A percentile compares a stretch with the other conserved stretches of the same genome.
phyloP scores from a whole-genome alignment of 2,329 filamentous ascomycete genomes.

The Talaromyces albobiverticillius region DNA sequence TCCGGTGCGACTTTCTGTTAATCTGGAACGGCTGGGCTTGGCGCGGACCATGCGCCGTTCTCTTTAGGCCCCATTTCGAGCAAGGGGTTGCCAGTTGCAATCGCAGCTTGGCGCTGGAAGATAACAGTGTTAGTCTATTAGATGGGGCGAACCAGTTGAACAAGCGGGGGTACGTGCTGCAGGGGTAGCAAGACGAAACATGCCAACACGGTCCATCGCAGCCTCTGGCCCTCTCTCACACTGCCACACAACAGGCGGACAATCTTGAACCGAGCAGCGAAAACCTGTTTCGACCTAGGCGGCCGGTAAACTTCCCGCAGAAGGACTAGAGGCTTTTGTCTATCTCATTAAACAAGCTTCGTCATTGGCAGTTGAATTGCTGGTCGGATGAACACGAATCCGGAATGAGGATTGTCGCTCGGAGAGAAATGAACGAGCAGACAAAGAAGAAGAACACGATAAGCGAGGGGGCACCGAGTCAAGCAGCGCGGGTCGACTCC shows the following conservation, averaged over 20 bases:
- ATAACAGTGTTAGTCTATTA: not conserved
- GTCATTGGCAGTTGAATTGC: too few relatives aligned
- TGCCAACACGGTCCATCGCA: not conserved
- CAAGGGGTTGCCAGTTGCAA: not conserved
- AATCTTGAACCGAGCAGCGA: too few relatives aligned
- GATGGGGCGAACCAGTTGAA: not conserved
- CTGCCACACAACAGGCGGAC: too few relatives aligned
- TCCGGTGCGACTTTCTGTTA: not conserved
- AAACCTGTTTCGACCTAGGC: conserved; percentile 3
- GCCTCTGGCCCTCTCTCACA: too few relatives aligned
- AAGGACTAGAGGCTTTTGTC: not conserved
- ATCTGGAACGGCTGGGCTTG: conserved; percentile 7
- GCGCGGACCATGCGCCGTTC: not conserved
- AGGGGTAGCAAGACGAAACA: conserved; percentile 12
- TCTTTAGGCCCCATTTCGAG: not conserved
- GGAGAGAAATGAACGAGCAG: too few relatives aligned
- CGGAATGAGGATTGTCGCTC: too few relatives aligned
- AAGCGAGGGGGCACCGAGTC: too few relatives aligned
- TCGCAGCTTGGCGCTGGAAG: not conserved
- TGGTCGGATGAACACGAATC: too few relatives aligned
- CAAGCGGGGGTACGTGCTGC: conserved; percentile 8
- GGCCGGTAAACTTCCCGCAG: not conserved
- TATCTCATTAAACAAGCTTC: not conserved
- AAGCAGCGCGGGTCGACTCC: too few relatives aligned
- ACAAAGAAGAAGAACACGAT: too few relatives aligned